These are phyloP conservation scores for Pilasporangium apinafurcum DNA, from an alignment of 352 stramenopile species.

Conservation along the genomic window DNA sequence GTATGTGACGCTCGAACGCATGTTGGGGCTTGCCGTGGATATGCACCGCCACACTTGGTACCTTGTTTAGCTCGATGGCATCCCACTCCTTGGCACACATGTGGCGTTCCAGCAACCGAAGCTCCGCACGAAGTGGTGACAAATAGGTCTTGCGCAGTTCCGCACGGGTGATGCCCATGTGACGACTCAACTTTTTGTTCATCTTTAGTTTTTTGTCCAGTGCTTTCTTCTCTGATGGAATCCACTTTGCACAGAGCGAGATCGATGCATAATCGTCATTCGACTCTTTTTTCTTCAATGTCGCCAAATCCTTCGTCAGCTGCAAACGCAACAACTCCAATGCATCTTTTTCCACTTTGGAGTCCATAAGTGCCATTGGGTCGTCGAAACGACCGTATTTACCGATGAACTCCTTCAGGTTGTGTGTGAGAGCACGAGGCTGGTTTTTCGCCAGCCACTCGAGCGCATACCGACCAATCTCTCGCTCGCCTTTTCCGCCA, in stretches of 20 bases:
- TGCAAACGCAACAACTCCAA: constrained; percentile 29
- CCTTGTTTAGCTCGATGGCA: constrained; percentile 24
- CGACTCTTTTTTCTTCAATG: constrained; percentile 8
- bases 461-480: constrained; percentile 26
- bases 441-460: constrained; percentile 27
- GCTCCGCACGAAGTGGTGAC: constrained; percentile 24
- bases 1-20: constrained; percentile 27
- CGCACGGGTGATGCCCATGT: constrained; percentile 33
- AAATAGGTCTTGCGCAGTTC: constrained; percentile 40
- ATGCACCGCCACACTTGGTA: constrained; percentile 41
- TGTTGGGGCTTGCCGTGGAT: constrained; percentile 33
- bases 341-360: constrained; percentile 23
- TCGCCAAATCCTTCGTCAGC: constrained; percentile 19
- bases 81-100: constrained; percentile 52
- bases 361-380: constrained; percentile 29
- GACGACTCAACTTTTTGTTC: constrained; percentile 38
- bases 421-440: constrained; percentile 26
- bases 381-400: constrained; percentile 52
- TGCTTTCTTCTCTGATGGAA: constrained; percentile 49
- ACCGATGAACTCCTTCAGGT: constrained; percentile 30
- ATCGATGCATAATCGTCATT: constrained; percentile 7
- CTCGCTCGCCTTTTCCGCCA: constrained; percentile 41
- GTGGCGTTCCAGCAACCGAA: constrained; percentile 33
- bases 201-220: constrained; percentile 41
- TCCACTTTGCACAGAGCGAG: constrained; percentile 50